Evolutionary conservation across 2,329 filamentous ascomycete genomes (phyloP), one percentile per base, ranked within the genome.

Genomic region (Pseudonectria buxi): DNA sequence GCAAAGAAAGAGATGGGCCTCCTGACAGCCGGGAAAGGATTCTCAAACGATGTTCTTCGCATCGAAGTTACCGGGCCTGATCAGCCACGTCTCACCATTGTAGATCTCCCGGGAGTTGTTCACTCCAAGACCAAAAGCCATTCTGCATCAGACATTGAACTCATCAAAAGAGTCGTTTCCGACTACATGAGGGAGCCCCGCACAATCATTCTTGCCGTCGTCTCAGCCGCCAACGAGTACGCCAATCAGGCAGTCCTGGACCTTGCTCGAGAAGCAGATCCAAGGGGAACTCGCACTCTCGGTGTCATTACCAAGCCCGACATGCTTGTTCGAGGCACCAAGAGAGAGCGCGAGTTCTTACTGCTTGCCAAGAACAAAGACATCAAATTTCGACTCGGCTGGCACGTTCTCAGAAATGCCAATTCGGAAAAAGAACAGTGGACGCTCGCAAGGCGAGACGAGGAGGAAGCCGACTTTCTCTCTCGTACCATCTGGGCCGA

Each of bases 261-360:
- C 10, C 49, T 68, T 28, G 64, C 74, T 3, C 37, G 44, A 6
- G 15, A 35, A 3, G 38, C 49, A 0, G 55, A 57, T 15, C 41
- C 48, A 0, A 15, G 37, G 1, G 58, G 64, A 0, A n/a, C 28
- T 3, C 68, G 73, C 3, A 78, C 74, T 0, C 49, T 78, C 0
- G 73, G 74, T 3, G 64, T 78, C 37, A 70, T 78, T 41, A 79
- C 76, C 0, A 78, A 78, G 49, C 72, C 73, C 0, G 74, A 78
- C 32, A 56, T 50, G 1, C 35, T 57, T 7, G 27, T 39, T 15
- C 15, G 30, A 1, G 51, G 43, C 2, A 69, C 69, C 0, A 58
- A 55, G 0, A 62, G 56, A 16, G 68, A 74, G 40, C 35, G 33
- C 0, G 38, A 48, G 4, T 73, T 61, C 31, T 29, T 68, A 1